Evolutionary conservation across 352 stramenopile genomes (phyloP).

Genomic region (Poterioochromonas sp.): DNA sequence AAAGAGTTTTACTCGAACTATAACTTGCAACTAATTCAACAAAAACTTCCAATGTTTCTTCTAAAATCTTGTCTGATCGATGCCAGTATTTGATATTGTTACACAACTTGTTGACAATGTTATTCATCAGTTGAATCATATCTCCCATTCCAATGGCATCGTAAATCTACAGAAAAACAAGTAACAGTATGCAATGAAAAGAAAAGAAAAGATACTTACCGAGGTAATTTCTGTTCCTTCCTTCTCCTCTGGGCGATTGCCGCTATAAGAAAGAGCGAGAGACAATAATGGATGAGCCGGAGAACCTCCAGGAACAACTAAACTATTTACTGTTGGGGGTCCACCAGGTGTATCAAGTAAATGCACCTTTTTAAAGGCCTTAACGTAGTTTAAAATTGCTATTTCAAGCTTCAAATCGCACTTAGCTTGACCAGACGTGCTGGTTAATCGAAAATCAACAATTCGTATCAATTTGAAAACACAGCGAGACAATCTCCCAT

Average conservation of each 20-base stretch:
- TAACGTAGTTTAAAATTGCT: conserved; percentile 88
- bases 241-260: not conserved
- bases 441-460: conserved; percentile 76
- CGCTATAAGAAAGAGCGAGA: not conserved
- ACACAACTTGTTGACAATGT: conserved; percentile 89
- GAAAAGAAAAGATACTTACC: not conserved
- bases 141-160: conserved; percentile 91
- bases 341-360: conserved; percentile 51
- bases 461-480: conserved; percentile 89
- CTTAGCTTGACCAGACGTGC: conserved; percentile 40
- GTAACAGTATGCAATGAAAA: not conserved
- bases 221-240: not conserved
- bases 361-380: conserved; percentile 63
- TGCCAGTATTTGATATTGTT: conserved; percentile 98
- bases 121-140: conserved; percentile 91
- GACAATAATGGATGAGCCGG: conserved; percentile 18
- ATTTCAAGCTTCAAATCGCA: conserved; percentile 84
- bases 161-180: conserved; percentile 70
- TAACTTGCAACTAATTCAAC: conserved; percentile 93
- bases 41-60: conserved; percentile 88
- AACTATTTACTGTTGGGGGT: not conserved
- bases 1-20: conserved; percentile 88
- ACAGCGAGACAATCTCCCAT: conserved; percentile 71
- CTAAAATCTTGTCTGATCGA: conserved; percentile 86
- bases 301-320: not conserved